Evolutionary conservation across 163 green algal species (phyloP), one percentile per base, ranked within the genome.

Genomic region (Coccomyxa subellipsoidea): DNA sequence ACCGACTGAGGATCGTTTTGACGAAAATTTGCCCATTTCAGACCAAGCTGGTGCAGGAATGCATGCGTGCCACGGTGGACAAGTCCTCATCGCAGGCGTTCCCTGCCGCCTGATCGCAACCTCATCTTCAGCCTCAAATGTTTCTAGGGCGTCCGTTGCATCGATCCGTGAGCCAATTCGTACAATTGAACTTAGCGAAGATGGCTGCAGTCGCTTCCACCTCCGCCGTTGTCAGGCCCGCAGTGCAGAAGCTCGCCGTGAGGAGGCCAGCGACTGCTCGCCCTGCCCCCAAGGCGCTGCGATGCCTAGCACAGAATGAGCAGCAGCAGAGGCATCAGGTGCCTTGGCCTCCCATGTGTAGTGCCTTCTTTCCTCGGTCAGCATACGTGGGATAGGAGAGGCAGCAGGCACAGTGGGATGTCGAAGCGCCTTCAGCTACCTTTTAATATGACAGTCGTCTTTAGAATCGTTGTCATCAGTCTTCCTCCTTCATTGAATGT

Each of bases 271-370:
- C 66, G n/a, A n/a, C 66, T 34, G 66, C 66, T 34, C 66, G 66
- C 29, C 10, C 66, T 73, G 66, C 66, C 66, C 66, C 66, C 8
- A 73, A 73, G 66, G 66, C 66, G 66, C 29, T 73, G 29, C 27
- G 66, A 73, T 73, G 66, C 66, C 27, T 34, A 32, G 66, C 66
- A 73, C 66, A 73, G 66, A 32, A 36, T 73, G 66, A 73, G 66
- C 66, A 73, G 47, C 47, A 66, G 66, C 59, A 72, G 18, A 73
- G 66, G n/a, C 66, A 73, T 18, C 66, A 73, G 66, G 66, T 73
- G 47, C 4, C 15, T n/a, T n/a, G n/a, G n/a, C n/a, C n/a, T n/a
- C n/a, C n/a, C n/a, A n/a, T n/a, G n/a, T n/a, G n/a, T n/a, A n/a
- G n/a, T n/a, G n/a, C n/a, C n/a, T n/a, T n/a, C n/a, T n/a, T n/a